Evolutionary conservation across 495 filamentous ascomycete species (phyloP), one percentile per base, ranked within the genome.

Genomic region (Darksidea phi): DNA sequence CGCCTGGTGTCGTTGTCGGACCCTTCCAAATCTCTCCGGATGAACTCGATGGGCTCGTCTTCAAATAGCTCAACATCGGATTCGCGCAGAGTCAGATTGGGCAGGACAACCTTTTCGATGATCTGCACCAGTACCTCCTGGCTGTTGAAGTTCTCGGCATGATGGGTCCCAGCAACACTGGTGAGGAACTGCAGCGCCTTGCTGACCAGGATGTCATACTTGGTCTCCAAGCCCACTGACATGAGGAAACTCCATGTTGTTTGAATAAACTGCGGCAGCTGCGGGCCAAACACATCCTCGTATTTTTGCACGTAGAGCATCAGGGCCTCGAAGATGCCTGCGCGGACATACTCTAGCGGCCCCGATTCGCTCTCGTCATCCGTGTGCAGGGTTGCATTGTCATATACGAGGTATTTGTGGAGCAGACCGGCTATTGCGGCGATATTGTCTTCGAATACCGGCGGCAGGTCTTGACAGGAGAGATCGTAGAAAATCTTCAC

Each of bases 21-120:
- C 20, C 95, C 95, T 73, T 99, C 95, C 15, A 99, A 80, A 72
- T 99, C 93, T 61, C 91, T 85, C 52, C 95, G 81, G 68, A 97
- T 97, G 74, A 95, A 99, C 71, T 99, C 95, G 71, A 99, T 97
- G 2, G 95, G 95, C 72, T 99, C 95, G 68, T 99, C 95, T 71
- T 97, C 95, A 65, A 97, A 96, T 36, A 95, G 79, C 71, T 99
- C 95, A 59, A 95, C 84, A 59, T 99, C 95, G 1, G 91, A 90
- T 62, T 95, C 91, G 42, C 95, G 84, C 21, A 99, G 79, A 12
- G 84, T 85, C 52, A 97, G 84, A 64, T 97, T 99, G 34, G 95
- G 95, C 54, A 99, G 75, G 46, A 99, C 86, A 24, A 97, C 95
- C 75, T 95, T 95, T 73, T 97, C 89, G 34, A 96, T 87, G 23